Evolutionary conservation across 306 rosid species (phyloP).

Genomic region (Inga laurina): DNA sequence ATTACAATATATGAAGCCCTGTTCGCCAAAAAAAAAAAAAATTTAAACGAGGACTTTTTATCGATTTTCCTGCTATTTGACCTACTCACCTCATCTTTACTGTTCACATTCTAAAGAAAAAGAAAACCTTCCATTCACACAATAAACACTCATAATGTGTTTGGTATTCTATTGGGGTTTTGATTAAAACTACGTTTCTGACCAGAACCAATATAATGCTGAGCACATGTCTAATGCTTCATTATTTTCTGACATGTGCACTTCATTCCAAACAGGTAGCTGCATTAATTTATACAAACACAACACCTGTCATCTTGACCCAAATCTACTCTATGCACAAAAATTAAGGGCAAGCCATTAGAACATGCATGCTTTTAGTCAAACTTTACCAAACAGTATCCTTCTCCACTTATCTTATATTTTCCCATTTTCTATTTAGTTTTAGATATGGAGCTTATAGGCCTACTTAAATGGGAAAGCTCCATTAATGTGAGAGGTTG

Average conservation of each 20-base stretch:
- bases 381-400: too few species aligned
- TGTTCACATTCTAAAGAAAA: too few species aligned
- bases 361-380: neutral
- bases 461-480: neutral
- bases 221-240: neutral
- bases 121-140: neutral
- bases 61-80: too few species aligned
- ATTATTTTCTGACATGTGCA: neutral
- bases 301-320: neutral
- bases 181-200: neutral
- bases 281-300: neutral
- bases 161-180: neutral
- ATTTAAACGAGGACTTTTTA: too few species aligned
- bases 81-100: too few species aligned
- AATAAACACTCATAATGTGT: too few species aligned
- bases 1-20: too few species aligned
- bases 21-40: too few species aligned
- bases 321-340: neutral
- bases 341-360: neutral
- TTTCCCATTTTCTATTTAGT: too few species aligned
- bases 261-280: neutral
- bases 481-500: neutral
- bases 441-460: neutral
- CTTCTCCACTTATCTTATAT: too few species aligned
- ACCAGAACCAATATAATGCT: neutral